Conservation (phyloP, 1,284 basidiomycete genomes). For the Polyporus tsugae region DNA sequence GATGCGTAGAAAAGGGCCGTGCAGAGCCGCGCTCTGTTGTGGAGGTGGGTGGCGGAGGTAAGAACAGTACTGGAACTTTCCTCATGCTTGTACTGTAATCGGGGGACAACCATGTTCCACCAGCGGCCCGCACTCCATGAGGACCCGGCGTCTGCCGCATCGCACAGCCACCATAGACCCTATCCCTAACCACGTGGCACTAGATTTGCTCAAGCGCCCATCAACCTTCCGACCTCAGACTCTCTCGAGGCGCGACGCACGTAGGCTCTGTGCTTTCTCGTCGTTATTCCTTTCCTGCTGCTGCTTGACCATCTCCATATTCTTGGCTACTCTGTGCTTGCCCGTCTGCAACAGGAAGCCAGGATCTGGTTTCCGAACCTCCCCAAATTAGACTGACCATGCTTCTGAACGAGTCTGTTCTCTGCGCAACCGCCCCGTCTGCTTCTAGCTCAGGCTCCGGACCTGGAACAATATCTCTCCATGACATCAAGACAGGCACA, state of each 20-base stretch:
- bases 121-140: too few relatives aligned
- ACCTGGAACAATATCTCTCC: slow-evolving; percentile 67
- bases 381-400: slow-evolving; percentile 42
- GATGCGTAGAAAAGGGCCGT: too few relatives aligned
- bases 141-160: background rate
- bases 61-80: slow-evolving; percentile 25
- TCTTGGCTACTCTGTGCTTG: background rate
- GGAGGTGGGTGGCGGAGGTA: background rate
- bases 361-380: background rate
- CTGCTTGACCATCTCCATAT: background rate
- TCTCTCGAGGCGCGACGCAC: too few relatives aligned
- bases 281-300: background rate
- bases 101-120: background rate
- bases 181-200: too few relatives aligned
- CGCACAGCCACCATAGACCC: too few relatives aligned
- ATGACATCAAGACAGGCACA: slow-evolving; percentile 77
- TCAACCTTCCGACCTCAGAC: too few relatives aligned
- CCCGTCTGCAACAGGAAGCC: background rate
- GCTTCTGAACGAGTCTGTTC: slow-evolving; percentile 72
- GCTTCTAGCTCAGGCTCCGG: slow-evolving; percentile 48
- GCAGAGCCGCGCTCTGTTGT: background rate
- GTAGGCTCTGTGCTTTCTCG: too few relatives aligned
- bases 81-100: background rate
- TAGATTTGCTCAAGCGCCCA: too few relatives aligned
- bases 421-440: slow-evolving; percentile 67